A percentile compares a stretch with the other conserved stretches of the same genome.
Conservation (phyloP, 441 rosid species). For the Raphanus hybrid region DNA sequence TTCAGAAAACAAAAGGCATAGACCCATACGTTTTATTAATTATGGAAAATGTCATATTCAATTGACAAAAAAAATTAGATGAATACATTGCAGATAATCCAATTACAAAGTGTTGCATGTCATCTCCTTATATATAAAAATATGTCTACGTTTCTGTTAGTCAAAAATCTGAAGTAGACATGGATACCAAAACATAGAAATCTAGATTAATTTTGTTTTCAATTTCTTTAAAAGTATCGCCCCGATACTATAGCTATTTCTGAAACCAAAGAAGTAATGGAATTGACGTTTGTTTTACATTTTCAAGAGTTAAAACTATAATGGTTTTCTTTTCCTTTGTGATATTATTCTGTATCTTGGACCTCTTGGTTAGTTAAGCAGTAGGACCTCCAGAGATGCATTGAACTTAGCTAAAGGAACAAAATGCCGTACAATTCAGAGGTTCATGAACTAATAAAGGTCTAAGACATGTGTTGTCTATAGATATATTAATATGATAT, state of each 20-base stretch:
- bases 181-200: background rate
- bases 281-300: background rate
- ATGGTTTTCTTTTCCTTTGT: background rate
- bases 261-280: background rate
- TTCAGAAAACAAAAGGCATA: background rate
- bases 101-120: background rate
- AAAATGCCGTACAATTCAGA: conserved; percentile 32
- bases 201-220: background rate
- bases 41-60: background rate
- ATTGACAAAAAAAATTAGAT: background rate
- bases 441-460: conserved; percentile 32
- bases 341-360: background rate
- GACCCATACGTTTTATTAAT: conserved; percentile 22
- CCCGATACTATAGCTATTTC: background rate
- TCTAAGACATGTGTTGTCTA: conserved; percentile 38
- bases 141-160: background rate
- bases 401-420: conserved; percentile 25
- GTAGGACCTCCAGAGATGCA: conserved; percentile 33
- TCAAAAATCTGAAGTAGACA: background rate
- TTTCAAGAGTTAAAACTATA: background rate
- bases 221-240: background rate
- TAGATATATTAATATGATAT: conserved; percentile 11
- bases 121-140: background rate
- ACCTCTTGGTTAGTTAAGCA: conserved; percentile 29
- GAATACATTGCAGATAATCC: background rate